A percentile compares a stretch with the other conserved stretches of the same genome.
Conservation (phyloP, 305 asterid species). For the Ajuga reptans region DNA sequence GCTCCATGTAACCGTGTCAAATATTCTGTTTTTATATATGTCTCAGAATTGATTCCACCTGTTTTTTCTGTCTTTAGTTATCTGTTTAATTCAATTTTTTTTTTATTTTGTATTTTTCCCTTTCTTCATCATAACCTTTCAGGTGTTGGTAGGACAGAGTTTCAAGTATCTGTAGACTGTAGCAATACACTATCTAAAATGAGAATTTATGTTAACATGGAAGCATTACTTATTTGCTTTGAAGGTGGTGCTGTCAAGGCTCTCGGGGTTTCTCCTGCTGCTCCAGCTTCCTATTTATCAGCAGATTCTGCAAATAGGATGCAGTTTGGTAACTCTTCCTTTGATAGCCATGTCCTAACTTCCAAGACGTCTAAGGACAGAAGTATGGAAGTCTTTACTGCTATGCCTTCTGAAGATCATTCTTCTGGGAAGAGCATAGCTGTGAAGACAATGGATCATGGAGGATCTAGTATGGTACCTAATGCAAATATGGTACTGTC, state of each 20-base stretch:
- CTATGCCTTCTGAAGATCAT: slow-evolving; percentile 43
- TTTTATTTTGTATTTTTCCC: neutral
- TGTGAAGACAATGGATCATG: slow-evolving; percentile 55
- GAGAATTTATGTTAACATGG: slow-evolving; percentile 22
- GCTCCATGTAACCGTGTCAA: slow-evolving; percentile 1
- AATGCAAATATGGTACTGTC: slow-evolving; percentile 44
- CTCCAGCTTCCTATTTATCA: slow-evolving; percentile 51
- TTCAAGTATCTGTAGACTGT: neutral
- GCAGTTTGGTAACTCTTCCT: slow-evolving; percentile 66
- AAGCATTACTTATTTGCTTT: slow-evolving; percentile 9
- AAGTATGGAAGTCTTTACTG: slow-evolving; percentile 47
- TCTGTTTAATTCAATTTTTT: neutral
- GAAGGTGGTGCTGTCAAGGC: slow-evolving; percentile 53
- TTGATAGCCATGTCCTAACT: slow-evolving; percentile 57
- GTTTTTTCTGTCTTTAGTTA: neutral
- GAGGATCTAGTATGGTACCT: slow-evolving; percentile 43
- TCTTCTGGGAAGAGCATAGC: slow-evolving; percentile 43
- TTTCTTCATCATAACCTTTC: neutral
- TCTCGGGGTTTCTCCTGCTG: slow-evolving; percentile 51
- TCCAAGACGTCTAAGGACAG: slow-evolving; percentile 60
- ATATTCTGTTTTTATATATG: neutral
- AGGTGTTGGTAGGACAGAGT: neutral
- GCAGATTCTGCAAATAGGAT: slow-evolving; percentile 54
- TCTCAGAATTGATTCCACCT: neutral
- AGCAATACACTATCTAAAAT: slow-evolving; percentile 8